These are phyloP conservation scores for Magnolia sinica DNA, from an alignment of 164 flowering plant genomes.

Conservation along the genomic window DNA sequence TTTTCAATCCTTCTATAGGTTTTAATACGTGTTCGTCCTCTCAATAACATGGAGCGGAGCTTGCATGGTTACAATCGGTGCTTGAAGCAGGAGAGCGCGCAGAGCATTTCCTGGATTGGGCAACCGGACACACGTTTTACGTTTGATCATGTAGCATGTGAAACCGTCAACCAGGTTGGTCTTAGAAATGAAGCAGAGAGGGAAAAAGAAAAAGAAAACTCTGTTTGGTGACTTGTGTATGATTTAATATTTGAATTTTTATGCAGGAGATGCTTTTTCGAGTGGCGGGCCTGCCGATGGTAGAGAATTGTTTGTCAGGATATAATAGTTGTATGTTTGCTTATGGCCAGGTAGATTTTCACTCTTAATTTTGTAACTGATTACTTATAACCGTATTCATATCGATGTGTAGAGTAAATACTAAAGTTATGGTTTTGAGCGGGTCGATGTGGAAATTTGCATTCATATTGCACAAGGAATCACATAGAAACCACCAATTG, in stretches of 20 bases:
- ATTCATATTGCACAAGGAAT: background rate
- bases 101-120: constrained; percentile 81
- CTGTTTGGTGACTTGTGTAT: constrained; percentile 5
- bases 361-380: background rate
- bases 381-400: background rate
- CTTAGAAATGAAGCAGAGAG: background rate
- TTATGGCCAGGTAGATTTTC: constrained; percentile 88
- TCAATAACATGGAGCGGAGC: constrained; percentile 67
- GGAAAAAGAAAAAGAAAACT: background rate
- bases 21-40: constrained; percentile 88
- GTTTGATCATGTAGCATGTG: constrained; percentile 99
- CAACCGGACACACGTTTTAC: constrained; percentile 90
- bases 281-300: constrained; percentile 92
- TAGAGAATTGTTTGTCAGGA: constrained; percentile 96
- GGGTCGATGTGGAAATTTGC: background rate
- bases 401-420: background rate
- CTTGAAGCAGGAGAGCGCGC: constrained; percentile 92
- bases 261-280: constrained; percentile 87
- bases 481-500: background rate
- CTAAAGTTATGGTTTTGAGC: background rate
- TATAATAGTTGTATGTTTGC: constrained; percentile 99
- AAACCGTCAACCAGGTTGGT: constrained; percentile 81
- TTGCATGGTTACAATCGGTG: constrained; percentile 71
- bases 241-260: constrained; percentile 10
- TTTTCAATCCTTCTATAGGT: constrained; percentile 39